Percentiles rank a stretch among this genome's conserved stretches.
Conservation (phyloP, 371 early-diverging fungal genomes). For the Rhizopus delemar region DNA sequence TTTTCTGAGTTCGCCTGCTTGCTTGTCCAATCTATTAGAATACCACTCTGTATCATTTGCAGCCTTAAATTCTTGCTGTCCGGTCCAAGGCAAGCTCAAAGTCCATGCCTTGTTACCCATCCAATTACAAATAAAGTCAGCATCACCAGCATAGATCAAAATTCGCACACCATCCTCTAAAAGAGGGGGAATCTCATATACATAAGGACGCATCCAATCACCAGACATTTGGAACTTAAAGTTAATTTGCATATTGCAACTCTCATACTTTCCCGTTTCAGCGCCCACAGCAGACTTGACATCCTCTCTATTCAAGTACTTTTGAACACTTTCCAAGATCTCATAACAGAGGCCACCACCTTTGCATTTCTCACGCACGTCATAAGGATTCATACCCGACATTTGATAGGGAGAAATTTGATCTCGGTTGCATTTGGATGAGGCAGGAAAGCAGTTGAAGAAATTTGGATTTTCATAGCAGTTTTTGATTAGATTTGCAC, state of each 20-base stretch:
- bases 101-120: slow-evolving; percentile 94
- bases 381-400: slow-evolving; percentile 79
- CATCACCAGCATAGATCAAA: slow-evolving; percentile 89
- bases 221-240: slow-evolving; percentile 78
- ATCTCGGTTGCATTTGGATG: slow-evolving; percentile 83
- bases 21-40: slow-evolving; percentile 40
- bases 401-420: slow-evolving; percentile 60
- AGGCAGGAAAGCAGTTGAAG: slow-evolving; percentile 84
- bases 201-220: slow-evolving; percentile 91
- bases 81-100: slow-evolving; percentile 79
- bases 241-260: slow-evolving; percentile 85
- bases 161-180: slow-evolving; percentile 80
- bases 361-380: slow-evolving; percentile 78
- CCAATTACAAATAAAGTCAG: slow-evolving; percentile 90
- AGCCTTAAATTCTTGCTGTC: slow-evolving; percentile 63
- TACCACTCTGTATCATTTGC: slow-evolving; percentile 67
- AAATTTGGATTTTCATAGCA: slow-evolving; percentile 81
- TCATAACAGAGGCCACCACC: slow-evolving; percentile 80
- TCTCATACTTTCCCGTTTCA: slow-evolving; percentile 61
- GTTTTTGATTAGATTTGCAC: slow-evolving; percentile 74
- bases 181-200: slow-evolving; percentile 69
- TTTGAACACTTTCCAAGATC: slow-evolving; percentile 75
- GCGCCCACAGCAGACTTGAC: slow-evolving; percentile 81
- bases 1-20: slow-evolving; percentile 78
- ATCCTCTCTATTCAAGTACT: slow-evolving; percentile 76